A percentile compares a stretch with the other conserved stretches of the same genome.
Evolutionary conservation across 805 yeast species (phyloP).

Genomic region (Maudiozyma barnettii): DNA sequence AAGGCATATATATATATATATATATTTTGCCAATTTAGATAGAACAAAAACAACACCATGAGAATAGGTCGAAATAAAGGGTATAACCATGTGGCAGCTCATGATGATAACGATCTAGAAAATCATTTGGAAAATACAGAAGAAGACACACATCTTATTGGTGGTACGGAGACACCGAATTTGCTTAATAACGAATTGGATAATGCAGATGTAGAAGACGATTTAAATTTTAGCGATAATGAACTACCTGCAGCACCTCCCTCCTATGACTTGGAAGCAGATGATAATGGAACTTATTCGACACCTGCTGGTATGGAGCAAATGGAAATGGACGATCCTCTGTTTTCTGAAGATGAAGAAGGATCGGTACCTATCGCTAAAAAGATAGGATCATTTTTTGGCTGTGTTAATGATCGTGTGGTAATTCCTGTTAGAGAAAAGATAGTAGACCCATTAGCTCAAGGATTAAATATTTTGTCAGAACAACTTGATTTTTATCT

Average conservation of each 20-base stretch:
- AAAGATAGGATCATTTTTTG: slow-evolving; percentile 13
- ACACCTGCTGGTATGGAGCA: neutral
- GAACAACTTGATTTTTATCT: slow-evolving; percentile 48
- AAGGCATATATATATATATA: neutral
- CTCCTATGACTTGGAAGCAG: slow-evolving; percentile 10
- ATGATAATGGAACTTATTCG: neutral
- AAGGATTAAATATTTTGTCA: slow-evolving; percentile 25
- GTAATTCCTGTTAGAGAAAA: slow-evolving; percentile 32
- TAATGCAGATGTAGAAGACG: slow-evolving; percentile 6
- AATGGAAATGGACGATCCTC: neutral
- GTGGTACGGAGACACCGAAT: too few species aligned
- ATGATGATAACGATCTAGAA: neutral
- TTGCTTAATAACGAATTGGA: neutral
- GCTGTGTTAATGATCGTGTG: slow-evolving; percentile 25
- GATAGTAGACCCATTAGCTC: slow-evolving; percentile 41
- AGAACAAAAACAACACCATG: neutral
- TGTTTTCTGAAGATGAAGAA: neutral
- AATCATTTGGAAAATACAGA: neutral
- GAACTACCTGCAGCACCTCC: slow-evolving; percentile 28
- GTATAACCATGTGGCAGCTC: neutral
- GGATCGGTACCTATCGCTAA: slow-evolving; percentile 1
- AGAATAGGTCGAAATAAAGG: neutral
- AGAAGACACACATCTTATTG: neutral
- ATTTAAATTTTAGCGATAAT: slow-evolving; percentile 1
- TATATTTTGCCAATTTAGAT: neutral